Conservation (phyloP, 805 yeast species). For the Ogataea glucozyma region DNA sequence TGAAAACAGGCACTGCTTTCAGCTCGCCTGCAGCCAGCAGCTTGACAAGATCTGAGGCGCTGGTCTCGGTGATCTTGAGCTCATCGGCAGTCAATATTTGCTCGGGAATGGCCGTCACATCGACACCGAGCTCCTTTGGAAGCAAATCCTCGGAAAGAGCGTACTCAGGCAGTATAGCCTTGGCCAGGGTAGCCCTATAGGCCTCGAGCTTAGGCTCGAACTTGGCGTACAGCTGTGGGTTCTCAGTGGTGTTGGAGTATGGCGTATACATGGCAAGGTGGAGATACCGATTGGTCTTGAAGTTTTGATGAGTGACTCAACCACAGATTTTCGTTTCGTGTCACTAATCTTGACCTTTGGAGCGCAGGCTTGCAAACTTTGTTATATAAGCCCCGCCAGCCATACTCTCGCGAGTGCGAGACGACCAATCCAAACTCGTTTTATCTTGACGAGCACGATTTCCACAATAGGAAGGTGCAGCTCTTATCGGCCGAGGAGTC, state of each 20-base stretch:
- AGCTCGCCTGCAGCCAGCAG: slow-evolving; percentile 41
- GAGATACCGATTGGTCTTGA: background rate
- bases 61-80: slow-evolving; percentile 44
- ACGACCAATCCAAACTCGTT: background rate
- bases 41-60: slow-evolving; percentile 35
- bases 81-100: slow-evolving; percentile 39
- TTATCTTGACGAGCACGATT: background rate
- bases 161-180: slow-evolving; percentile 30
- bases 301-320: too few relatives aligned
- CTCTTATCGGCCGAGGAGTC: slow-evolving; percentile 4
- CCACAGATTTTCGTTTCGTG: too few relatives aligned
- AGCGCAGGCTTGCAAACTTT: too few relatives aligned
- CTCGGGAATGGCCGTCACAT: slow-evolving; percentile 32
- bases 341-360: too few relatives aligned
- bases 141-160: slow-evolving; percentile 23
- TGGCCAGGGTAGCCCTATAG: slow-evolving; percentile 31
- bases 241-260: slow-evolving; percentile 18
- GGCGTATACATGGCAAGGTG: background rate
- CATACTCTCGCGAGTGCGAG: too few relatives aligned
- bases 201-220: slow-evolving; percentile 38
- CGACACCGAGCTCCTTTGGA: slow-evolving; percentile 22
- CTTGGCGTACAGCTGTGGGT: slow-evolving; percentile 24
- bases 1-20: slow-evolving; percentile 43
- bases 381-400: too few relatives aligned
- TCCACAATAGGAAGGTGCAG: background rate